These are phyloP conservation scores for Myxozyma geophila DNA, from an alignment of 805 yeast species.

Conservation along the genomic window DNA sequence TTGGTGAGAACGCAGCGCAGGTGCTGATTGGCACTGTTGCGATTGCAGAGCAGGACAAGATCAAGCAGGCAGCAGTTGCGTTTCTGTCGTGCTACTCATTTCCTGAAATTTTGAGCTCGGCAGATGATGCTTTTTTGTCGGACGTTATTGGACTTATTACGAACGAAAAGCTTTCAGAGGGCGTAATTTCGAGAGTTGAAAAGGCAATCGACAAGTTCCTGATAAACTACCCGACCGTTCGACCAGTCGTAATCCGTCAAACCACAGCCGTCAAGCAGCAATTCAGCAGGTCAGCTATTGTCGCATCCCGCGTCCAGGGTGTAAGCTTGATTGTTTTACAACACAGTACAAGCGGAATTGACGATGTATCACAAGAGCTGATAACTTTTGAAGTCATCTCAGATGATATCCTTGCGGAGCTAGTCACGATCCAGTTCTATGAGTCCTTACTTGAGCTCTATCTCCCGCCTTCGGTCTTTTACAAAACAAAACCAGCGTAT, in stretches of 20 bases:
- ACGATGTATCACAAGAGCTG: constrained; percentile 22
- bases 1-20: constrained; percentile 7
- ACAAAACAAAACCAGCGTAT: constrained; percentile 14
- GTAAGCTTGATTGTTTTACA: constrained; percentile 15
- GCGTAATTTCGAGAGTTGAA: constrained; percentile 25
- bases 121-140: neutral
- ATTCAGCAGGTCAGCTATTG: constrained; percentile 11
- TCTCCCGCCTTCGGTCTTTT: constrained; percentile 29
- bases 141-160: constrained; percentile 10
- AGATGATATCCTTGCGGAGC: constrained; percentile 24
- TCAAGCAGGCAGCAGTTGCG: constrained; percentile 29
- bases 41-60: constrained; percentile 26
- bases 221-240: neutral
- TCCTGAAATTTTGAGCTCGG: neutral
- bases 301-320: constrained; percentile 26
- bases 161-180: constrained; percentile 24
- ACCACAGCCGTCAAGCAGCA: neutral
- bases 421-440: constrained; percentile 30
- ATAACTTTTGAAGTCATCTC: constrained; percentile 9
- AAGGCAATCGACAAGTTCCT: constrained; percentile 19
- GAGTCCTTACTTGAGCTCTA: constrained; percentile 21
- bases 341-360: constrained; percentile 18
- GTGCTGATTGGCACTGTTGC: constrained; percentile 19
- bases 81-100: constrained; percentile 23
- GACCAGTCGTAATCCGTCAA: constrained; percentile 3